Evolutionary conservation across 441 rosid genomes (phyloP), one percentile per base, ranked within the genome.

Genomic region (Pelargonium australe): DNA sequence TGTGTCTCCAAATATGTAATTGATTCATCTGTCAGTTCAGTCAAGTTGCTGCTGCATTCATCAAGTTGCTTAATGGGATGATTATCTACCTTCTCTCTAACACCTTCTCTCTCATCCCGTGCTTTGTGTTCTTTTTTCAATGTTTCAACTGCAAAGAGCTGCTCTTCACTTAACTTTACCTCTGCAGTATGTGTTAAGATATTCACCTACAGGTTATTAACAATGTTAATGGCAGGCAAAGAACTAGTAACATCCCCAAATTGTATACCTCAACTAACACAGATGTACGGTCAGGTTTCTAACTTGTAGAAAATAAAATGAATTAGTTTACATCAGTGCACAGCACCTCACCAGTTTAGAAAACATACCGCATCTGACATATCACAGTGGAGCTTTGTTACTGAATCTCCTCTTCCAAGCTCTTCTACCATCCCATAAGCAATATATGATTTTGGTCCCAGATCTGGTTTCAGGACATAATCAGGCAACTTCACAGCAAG

Each of bases 351-450:
- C 28, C 28, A 25, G 28, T 25, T 25, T 41, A 67, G 44, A 65
- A 63, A 37, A 63, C 84, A 49, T 82, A 93, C 97, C 75, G 98
- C 98, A 80, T 94, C 98, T 16, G 98, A 87, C 84, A 94, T 81
- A 68, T 91, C 97, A 65, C 92, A 89, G 44, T 94, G 98, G 65
- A 94, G 97, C 74, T 89, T 91, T 57, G 97, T 90, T 31, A 89
- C 94, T 0, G 99, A 94, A 79, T 94, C 99, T 13, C 99, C 99
- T 80, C 99, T 81, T 66, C 97, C 92, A 11, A 94, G 92, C 83
- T 94, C 96, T 37, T 85, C 86, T 0, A 65, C 64, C 47, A 72
- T 57, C 7, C 99, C 97, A 67, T 91, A 91, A 17, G 96, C 99
- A 72, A 91, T 86, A 69, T 94, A 94, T 3, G 99, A 86, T 75